phyloP scores from a whole-genome alignment of 2,329 filamentous ascomycete species.

The Botrytis fragariae region DNA sequence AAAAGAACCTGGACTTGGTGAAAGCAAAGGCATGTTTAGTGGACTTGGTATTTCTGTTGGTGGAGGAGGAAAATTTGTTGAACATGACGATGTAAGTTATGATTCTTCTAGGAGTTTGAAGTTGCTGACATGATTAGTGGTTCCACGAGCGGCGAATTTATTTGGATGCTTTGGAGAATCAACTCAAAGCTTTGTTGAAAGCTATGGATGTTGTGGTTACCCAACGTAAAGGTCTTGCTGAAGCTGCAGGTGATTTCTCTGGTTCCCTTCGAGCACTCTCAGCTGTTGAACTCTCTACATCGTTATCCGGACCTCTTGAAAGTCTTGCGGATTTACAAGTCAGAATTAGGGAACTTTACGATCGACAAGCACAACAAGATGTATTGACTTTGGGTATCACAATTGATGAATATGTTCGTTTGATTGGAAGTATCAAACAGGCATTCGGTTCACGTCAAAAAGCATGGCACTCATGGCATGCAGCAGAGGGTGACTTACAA shows the following conservation, averaged over 20 bases:
- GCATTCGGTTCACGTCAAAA: conserved; percentile 92
- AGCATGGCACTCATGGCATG: conserved; percentile 91
- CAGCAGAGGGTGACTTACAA: conserved; percentile 82
- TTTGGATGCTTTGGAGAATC: conserved; percentile 87
- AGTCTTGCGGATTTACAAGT: conserved; percentile 90
- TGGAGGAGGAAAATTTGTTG: conserved; percentile 82
- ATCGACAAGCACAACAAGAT: conserved; percentile 95
- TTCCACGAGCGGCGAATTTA: conserved; percentile 97
- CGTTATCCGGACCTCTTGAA: conserved; percentile 83
- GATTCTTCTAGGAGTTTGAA: neutral
- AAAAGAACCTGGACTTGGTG: conserved; percentile 77
- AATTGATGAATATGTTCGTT: conserved; percentile 94
- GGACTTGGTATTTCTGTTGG: conserved; percentile 78
- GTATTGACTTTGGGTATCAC: conserved; percentile 95
- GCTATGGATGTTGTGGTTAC: conserved; percentile 89
- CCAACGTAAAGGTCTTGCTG: conserved; percentile 89
- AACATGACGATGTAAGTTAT: conserved; percentile 82
- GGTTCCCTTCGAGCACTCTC: conserved; percentile 89
- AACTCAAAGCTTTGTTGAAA: conserved; percentile 86
- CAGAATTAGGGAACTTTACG: conserved; percentile 91
- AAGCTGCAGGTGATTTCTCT: conserved; percentile 91
- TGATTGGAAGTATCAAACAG: conserved; percentile 93
- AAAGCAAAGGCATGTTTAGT: conserved; percentile 92
- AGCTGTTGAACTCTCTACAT: conserved; percentile 85
- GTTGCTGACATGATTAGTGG: conserved; percentile 59